Evolutionary conservation across 2,329 filamentous ascomycete genomes (phyloP).

Genomic region (Bertia moriformis): DNA sequence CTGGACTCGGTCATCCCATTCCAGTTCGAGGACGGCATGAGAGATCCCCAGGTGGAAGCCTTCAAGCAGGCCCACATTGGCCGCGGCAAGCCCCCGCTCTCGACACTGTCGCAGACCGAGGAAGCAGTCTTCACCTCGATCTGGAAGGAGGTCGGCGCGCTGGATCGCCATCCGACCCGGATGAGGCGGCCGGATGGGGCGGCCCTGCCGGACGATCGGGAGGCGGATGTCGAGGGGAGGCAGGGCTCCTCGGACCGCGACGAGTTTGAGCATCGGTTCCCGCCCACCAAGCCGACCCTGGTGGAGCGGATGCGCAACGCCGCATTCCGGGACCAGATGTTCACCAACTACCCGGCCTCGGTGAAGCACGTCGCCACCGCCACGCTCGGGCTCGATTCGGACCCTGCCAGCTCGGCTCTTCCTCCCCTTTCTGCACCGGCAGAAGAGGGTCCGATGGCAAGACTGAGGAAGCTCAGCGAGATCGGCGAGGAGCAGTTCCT

Average conservation of each 20-base stretch:
- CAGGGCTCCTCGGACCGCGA: too few species aligned
- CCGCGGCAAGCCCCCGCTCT: too few species aligned
- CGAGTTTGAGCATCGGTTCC: too few species aligned
- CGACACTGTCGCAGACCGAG: neutral
- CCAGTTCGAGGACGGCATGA: too few species aligned
- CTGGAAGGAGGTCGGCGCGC: neutral
- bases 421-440: neutral
- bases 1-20: too few species aligned
- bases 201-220: too few species aligned
- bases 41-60: too few species aligned
- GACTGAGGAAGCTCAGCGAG: constrained; percentile 5
- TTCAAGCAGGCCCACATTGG: too few species aligned
- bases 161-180: too few species aligned
- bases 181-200: too few species aligned
- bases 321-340: constrained; percentile 17
- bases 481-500: constrained; percentile 1
- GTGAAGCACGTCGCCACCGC: constrained; percentile 22
- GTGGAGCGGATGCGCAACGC: constrained; percentile 16
- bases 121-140: neutral
- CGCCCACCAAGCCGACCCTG: constrained; percentile 4
- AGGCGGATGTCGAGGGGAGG: too few species aligned
- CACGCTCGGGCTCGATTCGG: constrained; percentile 21
- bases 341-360: constrained; percentile 21
- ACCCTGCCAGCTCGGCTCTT: constrained; percentile 3
- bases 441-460: too few species aligned